These are phyloP conservation scores for Hanseniaspora uvarum DNA, from an alignment of 1,139 yeast genomes.

Conservation along the genomic window DNA sequence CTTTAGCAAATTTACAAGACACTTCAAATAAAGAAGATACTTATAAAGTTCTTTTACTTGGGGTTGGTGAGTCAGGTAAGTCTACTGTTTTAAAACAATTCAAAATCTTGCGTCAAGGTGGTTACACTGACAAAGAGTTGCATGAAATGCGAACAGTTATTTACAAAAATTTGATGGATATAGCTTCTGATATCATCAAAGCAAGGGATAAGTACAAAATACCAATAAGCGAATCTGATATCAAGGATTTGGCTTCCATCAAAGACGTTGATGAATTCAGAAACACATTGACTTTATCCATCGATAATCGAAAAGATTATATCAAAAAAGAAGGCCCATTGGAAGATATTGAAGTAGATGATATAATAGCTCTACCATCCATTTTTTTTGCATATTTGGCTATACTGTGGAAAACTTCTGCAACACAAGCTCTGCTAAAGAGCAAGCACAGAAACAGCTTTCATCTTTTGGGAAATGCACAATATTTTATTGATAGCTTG, in stretches of 20 bases:
- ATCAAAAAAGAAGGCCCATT: background rate
- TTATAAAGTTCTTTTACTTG: slow-evolving; percentile 55
- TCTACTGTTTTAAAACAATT: slow-evolving; percentile 68
- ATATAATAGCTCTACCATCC: slow-evolving; percentile 23
- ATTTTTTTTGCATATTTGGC: slow-evolving; percentile 40
- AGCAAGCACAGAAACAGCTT: slow-evolving; percentile 56
- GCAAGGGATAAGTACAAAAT: slow-evolving; percentile 32
- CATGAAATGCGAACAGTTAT: slow-evolving; percentile 61
- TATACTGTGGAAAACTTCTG: slow-evolving; percentile 48
- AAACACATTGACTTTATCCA: slow-evolving; percentile 34
- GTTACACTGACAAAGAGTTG: slow-evolving; percentile 54
- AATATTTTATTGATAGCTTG: slow-evolving; percentile 63
- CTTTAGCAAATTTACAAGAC: background rate
- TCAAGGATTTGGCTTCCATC: slow-evolving; percentile 13
- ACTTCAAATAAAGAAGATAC: background rate
- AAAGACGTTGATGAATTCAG: slow-evolving; percentile 37
- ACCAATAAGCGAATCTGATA: slow-evolving; percentile 22
- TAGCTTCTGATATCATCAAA: slow-evolving; percentile 47
- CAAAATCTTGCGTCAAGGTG: slow-evolving; percentile 62
- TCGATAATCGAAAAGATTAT: background rate
- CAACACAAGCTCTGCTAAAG: slow-evolving; percentile 47
- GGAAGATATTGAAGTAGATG: background rate
- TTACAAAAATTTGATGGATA: slow-evolving; percentile 55
- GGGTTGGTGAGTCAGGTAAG: slow-evolving; percentile 74
- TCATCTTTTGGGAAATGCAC: slow-evolving; percentile 79